These are phyloP conservation scores for Salix udensis DNA, from an alignment of 345 rosid species.

Conservation along the genomic window DNA sequence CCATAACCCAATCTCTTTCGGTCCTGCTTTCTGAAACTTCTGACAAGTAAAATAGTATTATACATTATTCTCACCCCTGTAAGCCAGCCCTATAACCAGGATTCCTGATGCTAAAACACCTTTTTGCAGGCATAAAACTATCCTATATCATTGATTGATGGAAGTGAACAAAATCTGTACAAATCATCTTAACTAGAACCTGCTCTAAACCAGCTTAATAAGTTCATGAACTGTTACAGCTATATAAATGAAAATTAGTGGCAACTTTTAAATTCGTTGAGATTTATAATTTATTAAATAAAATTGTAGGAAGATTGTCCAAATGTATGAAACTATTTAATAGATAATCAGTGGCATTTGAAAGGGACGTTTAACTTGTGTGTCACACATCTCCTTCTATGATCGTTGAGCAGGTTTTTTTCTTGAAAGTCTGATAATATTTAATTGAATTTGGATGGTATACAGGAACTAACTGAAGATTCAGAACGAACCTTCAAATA, in stretches of 20 bases:
- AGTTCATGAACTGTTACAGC: background rate
- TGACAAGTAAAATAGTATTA: constrained; percentile 43
- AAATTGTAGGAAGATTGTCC: background rate
- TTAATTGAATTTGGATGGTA: background rate
- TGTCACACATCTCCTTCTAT: no score
- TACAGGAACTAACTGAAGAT: background rate
- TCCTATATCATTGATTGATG: no score
- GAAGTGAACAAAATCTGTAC: background rate
- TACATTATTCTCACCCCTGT: constrained; percentile 19
- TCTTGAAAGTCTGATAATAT: no score
- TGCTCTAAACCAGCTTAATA: background rate
- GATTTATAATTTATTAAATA: background rate
- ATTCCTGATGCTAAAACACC: no score
- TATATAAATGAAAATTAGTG: background rate
- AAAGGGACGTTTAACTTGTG: no score
- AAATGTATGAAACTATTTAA: background rate
- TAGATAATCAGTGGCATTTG: no score
- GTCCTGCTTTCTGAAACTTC: constrained; percentile 69
- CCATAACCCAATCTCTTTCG: constrained; percentile 60
- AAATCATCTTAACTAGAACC: background rate
- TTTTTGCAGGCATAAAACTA: no score
- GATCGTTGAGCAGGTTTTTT: no score
- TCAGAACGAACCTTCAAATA: no score
- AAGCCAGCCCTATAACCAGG: no score
- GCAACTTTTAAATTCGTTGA: background rate